Base-by-base conservation (phyloP, 768 basidiomycete species). In the Pleurotus ostreatus region DNA sequence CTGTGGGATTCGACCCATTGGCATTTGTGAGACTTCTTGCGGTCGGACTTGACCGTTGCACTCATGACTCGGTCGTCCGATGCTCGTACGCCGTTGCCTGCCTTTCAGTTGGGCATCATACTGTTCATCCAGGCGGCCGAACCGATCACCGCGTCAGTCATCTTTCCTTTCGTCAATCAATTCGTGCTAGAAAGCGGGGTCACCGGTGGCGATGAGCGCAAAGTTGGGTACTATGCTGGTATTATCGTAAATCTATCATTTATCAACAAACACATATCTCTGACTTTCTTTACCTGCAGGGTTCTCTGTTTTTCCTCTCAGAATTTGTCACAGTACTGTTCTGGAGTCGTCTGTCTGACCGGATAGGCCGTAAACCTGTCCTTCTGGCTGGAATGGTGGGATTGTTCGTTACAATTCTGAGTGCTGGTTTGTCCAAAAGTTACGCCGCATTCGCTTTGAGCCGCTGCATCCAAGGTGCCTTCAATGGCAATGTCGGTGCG, bases 331-430 rank as follows among this genome's bases (percentile, higher is more conserved):
- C 73, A 5, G 75, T 77, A 15, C 66, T 79, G n/a, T 68, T 69
- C 23, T 80, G 77, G 78, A 74, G 77, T 5, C 66, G 71, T 56
- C 61, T 73, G 15, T 76, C 78, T 2, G 78, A 79, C 59, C 64
- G 66, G 16, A 59, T 74, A 55, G 80, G 79, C 2, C 68, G 78
- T 16, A 63, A 71, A 48, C 78, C 78, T 15, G 30, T 79, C 3
- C 62, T 81, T 20, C 64, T 80, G 3, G 57, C 75, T 16, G 78
- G 75, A 0, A 74, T 75, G 0, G 56, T 77, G 22, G 78, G 78
- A 9, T 63, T 77, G 11, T 49, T 72, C 0, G 13, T 78, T 13
- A 62, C 73, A 2, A 75, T 75, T 66, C 44, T 76, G 5, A 62
- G 68, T 4, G 80, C 80, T 58, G 78, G 80, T 1, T 57, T 75